Evolutionary conservation across 345 rosid species (phyloP), one percentile per base, ranked within the genome.

Genomic region (Carallia pectinifolia): DNA sequence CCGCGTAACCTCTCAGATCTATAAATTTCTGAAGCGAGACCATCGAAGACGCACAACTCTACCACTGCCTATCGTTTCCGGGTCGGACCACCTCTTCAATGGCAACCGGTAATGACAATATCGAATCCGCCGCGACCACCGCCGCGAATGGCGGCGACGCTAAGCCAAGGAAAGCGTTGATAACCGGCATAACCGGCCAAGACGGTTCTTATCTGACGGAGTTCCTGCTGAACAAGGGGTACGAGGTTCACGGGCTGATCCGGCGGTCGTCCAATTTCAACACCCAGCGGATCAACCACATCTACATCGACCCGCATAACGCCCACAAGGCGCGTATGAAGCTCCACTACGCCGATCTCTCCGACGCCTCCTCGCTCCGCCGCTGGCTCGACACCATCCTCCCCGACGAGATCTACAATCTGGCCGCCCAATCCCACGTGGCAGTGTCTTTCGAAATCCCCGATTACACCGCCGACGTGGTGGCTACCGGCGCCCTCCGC

Each of bases 371-470:
- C 70, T 94, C 97, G 0, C 96, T 94, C 74, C 96, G 97, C 40
- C 93, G 98, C 54, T 94, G 97, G 97, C 88, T 94, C 69, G 97
- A 94, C 79, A 86, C 86, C 13, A 88, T 94, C 77, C 72, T 52
- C 67, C 97, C 96, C 6, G 91, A 93, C 66, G 97, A 93, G 88
- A 96, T 93, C 52, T 93, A 93, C 83, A 93, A 91, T 48, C 89
- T 94, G 36, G 98, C 95, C 16, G 98, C 97, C 37, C 98, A 94
- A 68, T 91, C 96, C 4, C 97, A 94, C 64, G 98, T 91, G 2
- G 97, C 96, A 0, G 97, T 94, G 66, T 91, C 98, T 50, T 94
- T 94, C 61, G 97, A 94, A 85, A 89, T 94, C 81, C 97, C 97
- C 16, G 97, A 94, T 73, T 94, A 94, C 78, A 91, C 98, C 0